Evolutionary conservation across 2,329 filamentous ascomycete genomes (phyloP).

Genomic region (Penicillium digitatum): DNA sequence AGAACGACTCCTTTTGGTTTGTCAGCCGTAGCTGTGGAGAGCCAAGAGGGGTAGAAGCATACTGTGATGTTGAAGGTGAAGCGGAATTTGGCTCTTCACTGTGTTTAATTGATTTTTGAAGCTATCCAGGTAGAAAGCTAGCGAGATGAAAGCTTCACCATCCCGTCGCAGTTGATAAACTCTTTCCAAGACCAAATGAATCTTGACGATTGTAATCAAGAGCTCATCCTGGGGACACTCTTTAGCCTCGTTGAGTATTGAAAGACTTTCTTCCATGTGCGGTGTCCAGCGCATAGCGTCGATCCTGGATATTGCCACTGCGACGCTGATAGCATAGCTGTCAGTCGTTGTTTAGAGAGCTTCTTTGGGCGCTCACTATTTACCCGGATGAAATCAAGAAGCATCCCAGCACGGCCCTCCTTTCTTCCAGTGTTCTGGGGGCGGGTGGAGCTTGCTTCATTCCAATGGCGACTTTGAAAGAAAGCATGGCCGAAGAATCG

Average conservation of each 20-base stretch:
- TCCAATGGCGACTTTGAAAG: constrained; percentile 21
- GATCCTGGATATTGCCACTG: constrained; percentile 30
- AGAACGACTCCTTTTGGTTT: constrained; percentile 7
- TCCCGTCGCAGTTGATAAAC: constrained; percentile 17
- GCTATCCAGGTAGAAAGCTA: constrained; percentile 17
- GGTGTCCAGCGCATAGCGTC: constrained; percentile 56
- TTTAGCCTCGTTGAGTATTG: constrained; percentile 44
- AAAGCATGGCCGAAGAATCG: constrained; percentile 17
- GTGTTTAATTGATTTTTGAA: constrained; percentile 22
- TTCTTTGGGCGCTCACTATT: constrained; percentile 19
- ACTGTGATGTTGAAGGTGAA: constrained; percentile 21
- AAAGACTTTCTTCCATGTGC: constrained; percentile 57
- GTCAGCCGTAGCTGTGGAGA: constrained; percentile 2
- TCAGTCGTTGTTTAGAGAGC: not conserved
- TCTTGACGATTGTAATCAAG: constrained; percentile 35
- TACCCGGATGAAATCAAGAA: constrained; percentile 46
- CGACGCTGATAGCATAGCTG: constrained; percentile 26
- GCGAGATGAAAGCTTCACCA: constrained; percentile 8
- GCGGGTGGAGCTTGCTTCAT: constrained; percentile 12
- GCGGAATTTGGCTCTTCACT: constrained; percentile 19
- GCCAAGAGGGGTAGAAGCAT: not conserved
- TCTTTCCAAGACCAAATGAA: constrained; percentile 24
- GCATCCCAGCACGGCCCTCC: constrained; percentile 48
- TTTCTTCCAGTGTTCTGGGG: constrained; percentile 48
- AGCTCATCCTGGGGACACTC: constrained; percentile 51